phyloP scores from a whole-genome alignment of 768 basidiomycete species.

The Leccinum uliginosum region DNA sequence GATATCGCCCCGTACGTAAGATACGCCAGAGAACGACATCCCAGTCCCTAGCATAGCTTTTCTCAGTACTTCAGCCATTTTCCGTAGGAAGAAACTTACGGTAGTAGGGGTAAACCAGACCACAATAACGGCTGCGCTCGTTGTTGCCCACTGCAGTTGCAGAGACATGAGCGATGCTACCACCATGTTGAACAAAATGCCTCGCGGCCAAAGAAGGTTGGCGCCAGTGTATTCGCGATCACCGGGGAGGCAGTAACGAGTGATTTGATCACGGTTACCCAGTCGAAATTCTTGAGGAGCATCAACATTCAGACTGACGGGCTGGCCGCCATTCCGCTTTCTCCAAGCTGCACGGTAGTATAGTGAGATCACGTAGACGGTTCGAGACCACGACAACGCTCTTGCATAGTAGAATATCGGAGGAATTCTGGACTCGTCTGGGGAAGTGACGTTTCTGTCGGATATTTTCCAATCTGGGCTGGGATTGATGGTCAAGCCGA shows the following conservation, averaged over 20 bases:
- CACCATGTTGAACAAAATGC: conserved; percentile 23
- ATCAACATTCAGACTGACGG: not conserved
- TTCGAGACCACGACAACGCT: conserved; percentile 17
- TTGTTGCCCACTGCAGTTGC: conserved; percentile 32
- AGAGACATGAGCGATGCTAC: conserved; percentile 28
- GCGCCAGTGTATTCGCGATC: not conserved
- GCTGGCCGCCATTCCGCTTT: not conserved
- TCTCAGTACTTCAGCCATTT: not conserved
- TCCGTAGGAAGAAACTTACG: conserved; percentile 2
- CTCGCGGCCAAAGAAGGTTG: conserved; percentile 17
- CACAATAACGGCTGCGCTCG: conserved; percentile 25
- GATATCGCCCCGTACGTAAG: conserved; percentile 28
- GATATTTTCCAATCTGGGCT: conserved; percentile 1
- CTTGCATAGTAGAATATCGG: conserved; percentile 27
- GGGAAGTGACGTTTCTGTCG: conserved; percentile 8
- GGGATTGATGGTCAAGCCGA: conserved; percentile 16
- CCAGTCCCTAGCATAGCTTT: conserved; percentile 20
- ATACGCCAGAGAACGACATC: conserved; percentile 33
- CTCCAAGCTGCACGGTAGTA: conserved; percentile 17
- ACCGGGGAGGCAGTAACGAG: conserved; percentile 16
- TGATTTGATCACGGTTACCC: conserved; percentile 17
- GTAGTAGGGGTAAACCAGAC: conserved; percentile 30
- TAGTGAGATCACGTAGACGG: conserved; percentile 14
- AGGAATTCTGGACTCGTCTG: conserved; percentile 21
- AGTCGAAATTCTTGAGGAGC: conserved; percentile 14